Base-by-base conservation (phyloP, 441 rosid species). In the Jatropha podagrica region DNA sequence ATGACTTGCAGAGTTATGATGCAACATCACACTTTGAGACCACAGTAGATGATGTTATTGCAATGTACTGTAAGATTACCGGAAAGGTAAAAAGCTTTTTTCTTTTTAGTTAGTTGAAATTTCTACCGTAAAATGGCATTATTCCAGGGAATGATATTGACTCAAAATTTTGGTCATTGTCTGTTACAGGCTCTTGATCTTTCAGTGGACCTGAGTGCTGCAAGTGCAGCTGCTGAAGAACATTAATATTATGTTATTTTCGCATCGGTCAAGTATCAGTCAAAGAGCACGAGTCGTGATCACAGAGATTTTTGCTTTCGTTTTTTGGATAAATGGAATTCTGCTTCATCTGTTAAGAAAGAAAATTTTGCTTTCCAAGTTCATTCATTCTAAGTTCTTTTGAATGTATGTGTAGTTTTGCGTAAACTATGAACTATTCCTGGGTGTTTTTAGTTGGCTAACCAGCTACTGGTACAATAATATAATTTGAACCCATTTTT, bases 161-260 rank as follows among this genome's bases (percentile, higher is more conserved):
- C 12, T 66, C 27, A 23, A 23, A 0, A 2, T 10, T n/a, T 75
- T 6, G 7, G 6, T 32, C 66, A 3, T 42, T 68, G 56, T 44
- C 37, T 76, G 75, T 41, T 79, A 62, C 87, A 95, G 98, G 85
- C 80, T 65, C 91, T 91, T 72, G 96, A 91, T 82, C 88, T 93
- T 70, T 87, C 98, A 4, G 94, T 93, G 84, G 97, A 95, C 86
- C 83, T 93, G 80, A 93, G 89, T 82, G 95, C 93, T 78, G 98
- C 97, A 49, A 91, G 91, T 83, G 99, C 91, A 15, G 73, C 86
- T 61, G 64, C 61, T 71, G 79, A 72, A 32, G 74, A 23, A 49
- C 15, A 37, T 7, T 54, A 23, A 72, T 12, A 58, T 58, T 15
- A 12, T 13, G 18, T 14, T 27, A 15, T 20, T 23, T 56, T 6